Evolutionary conservation across 192 early-diverging fungal species (phyloP), one percentile per base, ranked within the genome.

Genomic region (Coemansia sp.): DNA sequence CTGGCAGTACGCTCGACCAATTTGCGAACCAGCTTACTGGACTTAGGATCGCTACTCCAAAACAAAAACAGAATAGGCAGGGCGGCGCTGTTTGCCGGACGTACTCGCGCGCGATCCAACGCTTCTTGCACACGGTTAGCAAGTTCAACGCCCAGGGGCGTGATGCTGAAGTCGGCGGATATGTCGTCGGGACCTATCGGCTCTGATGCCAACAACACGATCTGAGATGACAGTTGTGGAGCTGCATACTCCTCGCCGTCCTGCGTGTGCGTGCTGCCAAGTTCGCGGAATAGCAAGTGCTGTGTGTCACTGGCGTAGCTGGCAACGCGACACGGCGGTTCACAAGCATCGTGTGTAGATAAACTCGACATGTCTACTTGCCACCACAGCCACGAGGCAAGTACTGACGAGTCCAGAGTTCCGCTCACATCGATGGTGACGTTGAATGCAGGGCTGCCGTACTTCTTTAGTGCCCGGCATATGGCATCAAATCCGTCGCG

Each of bases 321-420:
- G 0, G 62, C 69, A 12, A 10, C 0, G 1, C 69, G 65, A 8
- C 31, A 15, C 2, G 62, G 42, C 3, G 50, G 38, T 1, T 68
- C 63, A 25, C 15, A 34, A 4, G 14, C 31, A 23, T 34, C 41
- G 12, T 23, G 4, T 2, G 41, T 4, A 2, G 68, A 55, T n/a
- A 69, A 46, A 27, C 76, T 78, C 10, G 39, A 21, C 23, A 69
- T 67, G 31, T 82, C 80, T 1, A 82, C 42, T 67, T 77, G 80
- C 80, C 80, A 82, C 80, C 80, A 82, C 37, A 82, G 62, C 80
- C 80, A 77, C 29, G 80, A 72, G 11, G 72, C 50, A n/a, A 82
- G 75, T 7, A 77, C 75, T 3, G 67, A 57, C 2, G 36, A 45
- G 45, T 42, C 59, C 12, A 51, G 69, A 21, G 72, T 70, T 5